Conservation (phyloP, 176 grass and related monocot species). For the Bromus sterilis region DNA sequence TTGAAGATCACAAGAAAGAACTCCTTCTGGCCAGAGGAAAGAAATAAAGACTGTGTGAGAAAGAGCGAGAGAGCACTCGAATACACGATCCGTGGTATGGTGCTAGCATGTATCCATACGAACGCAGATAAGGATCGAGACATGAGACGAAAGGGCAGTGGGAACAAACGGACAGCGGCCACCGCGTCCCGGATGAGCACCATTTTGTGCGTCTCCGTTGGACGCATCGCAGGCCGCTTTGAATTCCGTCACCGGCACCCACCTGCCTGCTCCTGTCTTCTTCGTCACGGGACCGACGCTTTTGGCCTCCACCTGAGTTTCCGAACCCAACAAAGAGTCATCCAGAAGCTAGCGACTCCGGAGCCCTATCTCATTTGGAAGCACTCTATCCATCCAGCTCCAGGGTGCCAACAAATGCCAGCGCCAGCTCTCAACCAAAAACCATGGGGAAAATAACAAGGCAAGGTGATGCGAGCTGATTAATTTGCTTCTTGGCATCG, state of each 20-base stretch:
- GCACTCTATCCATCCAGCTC: neutral
- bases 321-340: neutral
- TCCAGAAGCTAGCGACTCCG: neutral
- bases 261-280: neutral
- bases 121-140: too few relatives aligned
- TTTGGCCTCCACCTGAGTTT: neutral
- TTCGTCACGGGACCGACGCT: too few relatives aligned
- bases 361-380: neutral
- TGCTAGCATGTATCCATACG: too few relatives aligned
- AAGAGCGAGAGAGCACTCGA: too few relatives aligned
- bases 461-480: neutral
- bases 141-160: too few relatives aligned
- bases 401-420: neutral
- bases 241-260: neutral
- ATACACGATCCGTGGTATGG: too few relatives aligned
- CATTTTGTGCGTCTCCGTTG: neutral
- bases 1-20: too few relatives aligned
- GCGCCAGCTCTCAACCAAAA: neutral
- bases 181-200: too few relatives aligned
- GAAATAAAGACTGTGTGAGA: too few relatives aligned
- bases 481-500: neutral
- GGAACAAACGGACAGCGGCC: too few relatives aligned
- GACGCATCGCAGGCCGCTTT: neutral
- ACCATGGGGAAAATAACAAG: neutral
- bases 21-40: too few relatives aligned